Evolutionary conservation across 2,329 filamentous ascomycete species (phyloP).

Genomic region (Phyllosticta citriasiana): DNA sequence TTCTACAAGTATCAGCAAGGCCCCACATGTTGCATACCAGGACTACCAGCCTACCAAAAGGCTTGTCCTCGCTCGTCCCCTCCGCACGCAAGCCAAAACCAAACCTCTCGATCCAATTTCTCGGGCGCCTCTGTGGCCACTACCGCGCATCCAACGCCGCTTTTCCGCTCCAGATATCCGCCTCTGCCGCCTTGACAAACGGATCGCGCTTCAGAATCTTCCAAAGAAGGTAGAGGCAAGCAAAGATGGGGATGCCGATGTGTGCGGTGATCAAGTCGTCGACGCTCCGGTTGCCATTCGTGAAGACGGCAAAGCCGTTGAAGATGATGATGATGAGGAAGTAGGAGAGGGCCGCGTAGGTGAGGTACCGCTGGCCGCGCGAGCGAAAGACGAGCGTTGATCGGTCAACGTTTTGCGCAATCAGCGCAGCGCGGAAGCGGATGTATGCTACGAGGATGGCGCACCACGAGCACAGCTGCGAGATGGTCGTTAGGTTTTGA

Average conservation of each 20-base stretch:
- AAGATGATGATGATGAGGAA: conserved; percentile 54
- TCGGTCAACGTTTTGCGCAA: conserved; percentile 15
- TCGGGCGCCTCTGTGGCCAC: conserved; percentile 34
- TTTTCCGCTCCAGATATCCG: conserved; percentile 39
- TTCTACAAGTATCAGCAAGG: neutral
- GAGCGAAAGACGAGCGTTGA: conserved; percentile 39
- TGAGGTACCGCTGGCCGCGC: conserved; percentile 42
- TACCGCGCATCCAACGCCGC: conserved; percentile 36
- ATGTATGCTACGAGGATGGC: conserved; percentile 20
- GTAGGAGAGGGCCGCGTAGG: conserved; percentile 50
- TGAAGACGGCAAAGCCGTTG: conserved; percentile 37
- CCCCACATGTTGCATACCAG: neutral
- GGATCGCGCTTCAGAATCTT: conserved; percentile 56
- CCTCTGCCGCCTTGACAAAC: conserved; percentile 30
- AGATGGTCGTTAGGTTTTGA: conserved; percentile 21
- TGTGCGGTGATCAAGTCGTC: conserved; percentile 41
- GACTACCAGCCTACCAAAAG: no score
- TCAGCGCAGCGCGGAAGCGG: conserved; percentile 17
- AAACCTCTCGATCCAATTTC: conserved; percentile 36
- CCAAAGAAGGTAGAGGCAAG: conserved; percentile 41
- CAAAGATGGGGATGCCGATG: conserved; percentile 31
- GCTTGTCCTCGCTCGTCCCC: neutral
- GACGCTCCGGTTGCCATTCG: conserved; percentile 1
- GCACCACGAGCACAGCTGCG: conserved; percentile 22
- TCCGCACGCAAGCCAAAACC: conserved; percentile 37